Base-by-base conservation (phyloP, 164 flowering plant species). In the Tinospora cordifolia region DNA sequence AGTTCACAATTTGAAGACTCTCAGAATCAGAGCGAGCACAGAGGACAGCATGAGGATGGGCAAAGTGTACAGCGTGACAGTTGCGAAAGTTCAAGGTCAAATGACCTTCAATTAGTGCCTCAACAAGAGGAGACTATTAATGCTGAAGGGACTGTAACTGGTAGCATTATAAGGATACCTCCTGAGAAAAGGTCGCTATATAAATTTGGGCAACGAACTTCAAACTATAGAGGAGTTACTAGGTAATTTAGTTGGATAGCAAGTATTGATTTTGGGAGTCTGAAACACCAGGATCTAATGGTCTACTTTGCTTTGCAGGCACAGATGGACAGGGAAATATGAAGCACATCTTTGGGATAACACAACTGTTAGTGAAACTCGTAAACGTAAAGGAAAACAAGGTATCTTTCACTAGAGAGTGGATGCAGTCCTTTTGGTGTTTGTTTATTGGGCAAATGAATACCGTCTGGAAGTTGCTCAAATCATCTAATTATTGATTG, bases 371-470 rank as follows among this genome's bases (percentile, higher is more conserved):
- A 67, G 49, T 58, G 77, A 71, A 71, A 67, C 65, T 2, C 74
- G 66, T 6, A 71, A 68, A 71, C 78, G 74, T n/a, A 75, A 75
- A 75, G 78, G 78, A 71, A 75, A 75, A 26, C 78, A 75, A 75
- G 78, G 78, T 75, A 75, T 19, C 3, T 19, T 75, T 62, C 22
- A 40, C 6, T 39, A 22, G 40, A 59, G 36, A 62, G n/a, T 15
- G 26, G 12, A 41, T 39, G 67, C 11, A 17, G 19, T 46, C 25
- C 40, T 17, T 63, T 11, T 17, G 13, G 12, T 6, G 24, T 63
- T 38, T 30, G 40, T 34, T 17, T 69, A 17, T 2, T 4, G 24
- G 0, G 24, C 60, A 54, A 54, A 54, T 54, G 24, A 19, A 21
- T 21, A 8, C 6, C 22, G n/a, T n/a, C n/a, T 54, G 6, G 22